phyloP scores from a whole-genome alignment of 345 rosid species.

The Populus ilicifolia region DNA sequence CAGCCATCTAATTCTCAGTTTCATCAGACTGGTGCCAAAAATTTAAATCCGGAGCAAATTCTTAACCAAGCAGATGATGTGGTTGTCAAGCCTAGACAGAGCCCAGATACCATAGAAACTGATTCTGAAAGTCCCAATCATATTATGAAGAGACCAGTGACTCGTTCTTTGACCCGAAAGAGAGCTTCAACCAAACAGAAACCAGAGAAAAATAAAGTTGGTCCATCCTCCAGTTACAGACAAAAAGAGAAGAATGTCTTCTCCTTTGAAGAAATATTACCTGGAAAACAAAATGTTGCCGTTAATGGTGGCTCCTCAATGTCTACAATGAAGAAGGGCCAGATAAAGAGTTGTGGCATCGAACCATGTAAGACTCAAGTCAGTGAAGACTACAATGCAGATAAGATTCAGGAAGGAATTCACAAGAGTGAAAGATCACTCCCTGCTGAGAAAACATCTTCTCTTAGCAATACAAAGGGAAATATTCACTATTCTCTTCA shows the following conservation, averaged over 20 bases:
- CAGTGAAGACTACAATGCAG: conserved; percentile 33
- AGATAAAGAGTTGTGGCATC: conserved; percentile 32
- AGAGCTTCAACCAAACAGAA: conserved; percentile 35
- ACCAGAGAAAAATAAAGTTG: conserved; percentile 29
- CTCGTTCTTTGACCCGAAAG: conserved; percentile 50
- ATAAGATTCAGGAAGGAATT: conserved; percentile 34
- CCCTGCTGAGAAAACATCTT: conserved; percentile 46
- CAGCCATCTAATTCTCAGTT: conserved; percentile 41
- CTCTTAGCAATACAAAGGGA: conserved; percentile 35
- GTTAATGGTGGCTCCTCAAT: conserved; percentile 31
- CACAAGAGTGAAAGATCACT: conserved; percentile 32
- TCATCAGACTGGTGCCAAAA: conserved; percentile 33
- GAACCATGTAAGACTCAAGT: conserved; percentile 42
- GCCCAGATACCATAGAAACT: conserved; percentile 76
- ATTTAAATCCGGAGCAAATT: conserved; percentile 30
- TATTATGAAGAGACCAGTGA: conserved; percentile 50
- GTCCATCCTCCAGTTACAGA: conserved; percentile 34
- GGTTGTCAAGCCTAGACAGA: conserved; percentile 38
- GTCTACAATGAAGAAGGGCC: conserved; percentile 36
- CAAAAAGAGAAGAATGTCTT: conserved; percentile 40
- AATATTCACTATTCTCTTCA: conserved; percentile 23
- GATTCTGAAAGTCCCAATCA: conserved; percentile 64
- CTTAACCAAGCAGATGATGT: conserved; percentile 27
- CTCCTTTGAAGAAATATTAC: conserved; percentile 49
- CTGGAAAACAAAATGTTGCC: conserved; percentile 29